These are phyloP conservation scores for Paxillus ammoniavirescens DNA, from an alignment of 768 basidiomycete genomes.

Conservation along the genomic window DNA sequence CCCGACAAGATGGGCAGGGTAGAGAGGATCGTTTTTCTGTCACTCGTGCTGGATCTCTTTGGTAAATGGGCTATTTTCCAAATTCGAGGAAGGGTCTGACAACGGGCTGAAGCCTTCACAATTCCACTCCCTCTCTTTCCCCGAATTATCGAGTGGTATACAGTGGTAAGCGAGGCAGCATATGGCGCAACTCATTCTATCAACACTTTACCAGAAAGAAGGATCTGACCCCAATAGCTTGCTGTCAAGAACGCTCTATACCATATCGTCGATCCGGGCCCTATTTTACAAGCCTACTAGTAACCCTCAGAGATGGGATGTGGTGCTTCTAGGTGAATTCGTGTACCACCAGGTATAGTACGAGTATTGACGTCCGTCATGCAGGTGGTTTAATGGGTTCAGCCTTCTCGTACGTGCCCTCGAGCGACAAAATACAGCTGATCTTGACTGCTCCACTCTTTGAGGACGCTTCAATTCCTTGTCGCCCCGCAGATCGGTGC, in stretches of 20 bases:
- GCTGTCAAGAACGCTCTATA: slow-evolving; percentile 64
- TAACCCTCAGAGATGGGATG: slow-evolving; percentile 84
- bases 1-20: slow-evolving; percentile 54
- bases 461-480: slow-evolving; percentile 78
- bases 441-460: slow-evolving; percentile 30
- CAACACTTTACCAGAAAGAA: slow-evolving; percentile 54
- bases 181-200: not conserved
- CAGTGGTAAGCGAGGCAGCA: slow-evolving; percentile 45
- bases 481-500: slow-evolving; percentile 80
- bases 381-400: slow-evolving; percentile 90
- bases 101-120: slow-evolving; percentile 68
- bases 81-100: slow-evolving; percentile 8
- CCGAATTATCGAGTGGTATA: slow-evolving; percentile 95
- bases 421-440: slow-evolving; percentile 33
- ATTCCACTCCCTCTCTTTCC: slow-evolving; percentile 96
- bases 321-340: slow-evolving; percentile 82
- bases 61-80: slow-evolving; percentile 39
- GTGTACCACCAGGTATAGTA: not conserved
- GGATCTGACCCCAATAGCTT: slow-evolving; percentile 66
- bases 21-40: slow-evolving; percentile 84
- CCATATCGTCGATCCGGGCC: slow-evolving; percentile 66
- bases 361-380: slow-evolving; percentile 6
- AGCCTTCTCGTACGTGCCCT: slow-evolving; percentile 73
- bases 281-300: slow-evolving; percentile 57
- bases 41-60: slow-evolving; percentile 85